Base-by-base conservation (phyloP, 1,284 basidiomycete genomes). In the Wallemia mellicola region DNA sequence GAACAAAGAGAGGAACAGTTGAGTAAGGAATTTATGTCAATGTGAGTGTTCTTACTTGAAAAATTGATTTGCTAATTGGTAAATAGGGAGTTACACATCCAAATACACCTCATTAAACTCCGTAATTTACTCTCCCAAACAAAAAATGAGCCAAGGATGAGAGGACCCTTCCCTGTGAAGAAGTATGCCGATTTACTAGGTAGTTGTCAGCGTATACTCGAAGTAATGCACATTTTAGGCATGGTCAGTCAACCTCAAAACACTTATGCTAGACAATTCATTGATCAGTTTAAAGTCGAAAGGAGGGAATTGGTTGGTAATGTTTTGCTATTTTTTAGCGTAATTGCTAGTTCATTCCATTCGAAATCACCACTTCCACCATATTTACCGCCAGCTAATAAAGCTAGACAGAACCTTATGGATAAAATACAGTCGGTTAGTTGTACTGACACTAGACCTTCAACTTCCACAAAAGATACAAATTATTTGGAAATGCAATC, bases 41-140 rank as follows among this genome's bases (percentile, higher is more conserved):
- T 57, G n/a, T n/a, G n/a, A n/a, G n/a, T n/a, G n/a, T n/a, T n/a
- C n/a, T n/a, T n/a, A n/a, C n/a, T n/a, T n/a, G n/a, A n/a, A n/a
- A n/a, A n/a, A n/a, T n/a, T n/a, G n/a, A n/a, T n/a, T n/a, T n/a
- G n/a, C n/a, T n/a, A n/a, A n/a, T n/a, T n/a, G n/a, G n/a, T n/a
- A n/a, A n/a, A n/a, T n/a, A n/a, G n/a, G 86, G 91, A 95, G 68
- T 74, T 95, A 9, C 86, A 94, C 67, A 73, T 96, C 17, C 92
- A 95, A 65, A 81, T 86, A 64, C 82, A 87, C 66, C 72, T 98
- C 32, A 84, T 91, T 57, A 79, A 83, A 66, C 71, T 94, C 2
- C 81, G 86, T 65, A 79, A 76, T 0, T 72, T 96, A 14, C 74
- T 98, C 24, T 78, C 80, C 11, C 86, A 94, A 65, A 85, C 92